Evolutionary conservation across 768 basidiomycete species (phyloP).

Genomic region (Phanerochaete carnosa): DNA sequence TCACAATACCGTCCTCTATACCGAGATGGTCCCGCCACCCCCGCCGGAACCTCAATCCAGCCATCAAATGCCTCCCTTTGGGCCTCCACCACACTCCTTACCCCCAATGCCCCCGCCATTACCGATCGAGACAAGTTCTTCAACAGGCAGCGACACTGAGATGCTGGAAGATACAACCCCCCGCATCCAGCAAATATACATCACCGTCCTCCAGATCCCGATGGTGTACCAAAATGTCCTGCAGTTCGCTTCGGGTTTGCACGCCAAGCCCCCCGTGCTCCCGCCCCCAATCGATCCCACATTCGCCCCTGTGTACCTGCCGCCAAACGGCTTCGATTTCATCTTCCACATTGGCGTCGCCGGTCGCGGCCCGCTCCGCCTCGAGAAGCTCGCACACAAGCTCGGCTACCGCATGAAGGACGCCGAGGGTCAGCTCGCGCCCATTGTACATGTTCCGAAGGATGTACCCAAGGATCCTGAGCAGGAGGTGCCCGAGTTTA

Average conservation of each 20-base stretch:
- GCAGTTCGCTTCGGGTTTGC: slow-evolving; percentile 51
- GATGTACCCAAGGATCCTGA: slow-evolving; percentile 36
- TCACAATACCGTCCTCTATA: slow-evolving; percentile 51
- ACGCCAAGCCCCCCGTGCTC: slow-evolving; percentile 55
- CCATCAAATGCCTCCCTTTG: neutral
- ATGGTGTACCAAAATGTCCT: slow-evolving; percentile 58
- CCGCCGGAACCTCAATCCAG: neutral
- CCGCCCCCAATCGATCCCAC: slow-evolving; percentile 34
- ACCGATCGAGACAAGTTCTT: slow-evolving; percentile 14
- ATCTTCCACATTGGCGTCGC: slow-evolving; percentile 72
- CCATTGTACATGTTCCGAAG: slow-evolving; percentile 31
- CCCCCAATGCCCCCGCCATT: slow-evolving; percentile 15
- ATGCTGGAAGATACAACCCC: slow-evolving; percentile 10
- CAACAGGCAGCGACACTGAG: slow-evolving; percentile 16
- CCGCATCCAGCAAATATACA: slow-evolving; percentile 44
- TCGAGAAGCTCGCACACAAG: slow-evolving; percentile 66
- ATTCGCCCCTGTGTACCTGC: slow-evolving; percentile 37
- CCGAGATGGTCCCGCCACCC: slow-evolving; percentile 15
- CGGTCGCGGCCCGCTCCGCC: slow-evolving; percentile 61
- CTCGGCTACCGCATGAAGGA: slow-evolving; percentile 71
- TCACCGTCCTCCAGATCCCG: slow-evolving; percentile 57
- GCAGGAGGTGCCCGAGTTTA: slow-evolving; percentile 31
- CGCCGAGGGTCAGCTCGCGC: slow-evolving; percentile 53
- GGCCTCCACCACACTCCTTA: neutral
- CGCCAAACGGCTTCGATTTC: slow-evolving; percentile 61